Base-by-base conservation (phyloP, 2,329 filamentous ascomycete species). In the Curvularia sp. region DNA sequence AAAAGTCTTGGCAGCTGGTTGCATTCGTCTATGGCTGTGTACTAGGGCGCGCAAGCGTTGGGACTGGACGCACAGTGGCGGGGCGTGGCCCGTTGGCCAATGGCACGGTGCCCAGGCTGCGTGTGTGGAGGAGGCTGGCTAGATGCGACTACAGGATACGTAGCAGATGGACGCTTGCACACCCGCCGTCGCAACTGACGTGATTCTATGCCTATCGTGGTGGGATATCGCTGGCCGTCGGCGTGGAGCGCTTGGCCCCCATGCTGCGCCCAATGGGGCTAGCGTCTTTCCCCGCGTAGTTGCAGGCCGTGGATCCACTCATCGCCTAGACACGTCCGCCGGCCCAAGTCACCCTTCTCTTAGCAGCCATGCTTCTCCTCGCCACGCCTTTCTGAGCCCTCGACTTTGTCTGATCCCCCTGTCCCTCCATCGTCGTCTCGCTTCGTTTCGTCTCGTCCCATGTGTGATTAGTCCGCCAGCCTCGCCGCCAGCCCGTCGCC, bases 251-350 rank as follows among this genome's bases (percentile, higher is more conserved):
- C 28, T 47, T 42, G 44, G 56, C 38, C 46, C 54, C 55, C 55
- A 55, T 57, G 58, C 55, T 50, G 55, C 53, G 50, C 60, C 64
- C 69, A 63, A 62, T 69, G 67, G 65, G 64, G 58, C 53, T 68
- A 69, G 66, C 62, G 64, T 33, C 53, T 57, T 57, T 61, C 59
- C 70, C 71, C 71, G 69, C 71, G 69, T 69, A 63, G 50, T 51
- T 61, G 54, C 58, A 61, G 62, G 62, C 59, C 55, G 60, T 58
- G 52, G 69, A 58, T 65, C 68, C 64, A 63, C 58, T 66, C 64
- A 53, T 55, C 49, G 61, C 49, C 62, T 55, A 63, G 61, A 62
- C 61, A 49, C 46, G 39, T 53, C 65, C 59, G 53, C 61, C 60
- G 60, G 58, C 57, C 58, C 67, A 51, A 60, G 53, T 55, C 57